Base-by-base conservation (phyloP, 2,329 filamentous ascomycete species). In the Lomentospora prolificans region DNA sequence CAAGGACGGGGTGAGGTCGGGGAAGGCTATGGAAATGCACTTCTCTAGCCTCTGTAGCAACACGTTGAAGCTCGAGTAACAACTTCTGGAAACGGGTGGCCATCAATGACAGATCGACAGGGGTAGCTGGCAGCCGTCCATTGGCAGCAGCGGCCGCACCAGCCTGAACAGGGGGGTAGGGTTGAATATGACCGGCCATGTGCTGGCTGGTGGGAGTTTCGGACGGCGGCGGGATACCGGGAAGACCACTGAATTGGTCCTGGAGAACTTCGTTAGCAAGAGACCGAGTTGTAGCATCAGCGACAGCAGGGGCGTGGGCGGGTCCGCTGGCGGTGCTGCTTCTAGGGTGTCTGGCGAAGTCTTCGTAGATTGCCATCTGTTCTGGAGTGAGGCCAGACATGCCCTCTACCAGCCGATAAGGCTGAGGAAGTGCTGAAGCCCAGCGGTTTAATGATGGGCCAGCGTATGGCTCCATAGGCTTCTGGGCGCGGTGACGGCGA, bases 291-390 rank as follows among this genome's bases (percentile, higher is more conserved):
- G 80, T 75, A 12, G 54, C 30, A 63, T 86, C 83, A 1, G 82
- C 84, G 1, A 77, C 69, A 2, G 82, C 80, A 9, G 80, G 71
- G 14, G 74, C 74, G 61, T 85, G 82, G 3, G 75, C 73, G 1
- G 77, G 68, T 66, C 83, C 67, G 69, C 82, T 65, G 65, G 76
- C 66, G 72, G 77, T 62, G 65, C 76, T 67, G 65, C 79, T 81
- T 56, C 90, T 86, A 27, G 89, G 86, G 66, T 95, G 90, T 56
- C 90, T 81, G 8, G 89, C 90, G 69, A 99, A 99, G 60, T 97
- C 91, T 65, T 97, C 91, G 65, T 99, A 99, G 25, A 99, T 95
- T 9, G 89, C 89, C 75, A 97, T 82, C 65, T 99, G 94, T 64
- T 96, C 90, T 24, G 87, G 79, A 65, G 96, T 97, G 53, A 99